phyloP scores from a whole-genome alignment of 202 grass and related monocot species.

The Digitaria exilis region DNA sequence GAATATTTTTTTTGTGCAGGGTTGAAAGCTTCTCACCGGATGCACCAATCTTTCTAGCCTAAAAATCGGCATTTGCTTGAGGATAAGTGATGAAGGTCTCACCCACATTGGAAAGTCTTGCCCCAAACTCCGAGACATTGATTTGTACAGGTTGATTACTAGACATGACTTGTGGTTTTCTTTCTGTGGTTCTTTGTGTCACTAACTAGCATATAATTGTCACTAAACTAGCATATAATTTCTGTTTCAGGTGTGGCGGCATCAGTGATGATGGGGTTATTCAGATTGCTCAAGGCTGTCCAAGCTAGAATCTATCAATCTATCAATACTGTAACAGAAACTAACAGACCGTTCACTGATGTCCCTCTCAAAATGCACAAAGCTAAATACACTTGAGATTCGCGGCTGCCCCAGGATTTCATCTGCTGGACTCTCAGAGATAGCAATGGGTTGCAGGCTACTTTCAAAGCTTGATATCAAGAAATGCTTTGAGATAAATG shows the following conservation, averaged over 20 bases:
- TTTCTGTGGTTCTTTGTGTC: neutral
- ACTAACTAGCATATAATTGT: too few relatives aligned
- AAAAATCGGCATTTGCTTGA: conserved; percentile 88
- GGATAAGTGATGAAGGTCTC: conserved; percentile 73
- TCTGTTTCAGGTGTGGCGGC: conserved; percentile 56
- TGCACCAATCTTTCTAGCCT: conserved; percentile 69
- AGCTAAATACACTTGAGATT: conserved; percentile 72
- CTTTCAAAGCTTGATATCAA: conserved; percentile 81
- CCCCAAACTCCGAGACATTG: conserved; percentile 65
- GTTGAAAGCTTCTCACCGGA: conserved; percentile 63
- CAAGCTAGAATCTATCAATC: conserved; percentile 62
- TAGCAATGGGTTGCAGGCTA: conserved; percentile 57
- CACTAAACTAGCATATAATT: neutral
- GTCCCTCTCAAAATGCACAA: conserved; percentile 64
- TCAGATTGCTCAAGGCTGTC: conserved; percentile 65
- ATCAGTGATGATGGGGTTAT: conserved; percentile 72
- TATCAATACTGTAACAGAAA: conserved; percentile 79
- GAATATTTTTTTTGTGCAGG: conserved; percentile 50
- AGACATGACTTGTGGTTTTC: neutral
- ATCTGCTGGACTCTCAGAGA: conserved; percentile 54
- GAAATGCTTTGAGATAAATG: conserved; percentile 72
- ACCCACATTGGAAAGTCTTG: conserved; percentile 63
- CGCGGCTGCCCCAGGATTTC: conserved; percentile 62
- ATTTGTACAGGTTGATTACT: conserved; percentile 65
- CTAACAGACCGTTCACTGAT: conserved; percentile 63